Evolutionary conservation across 345 rosid genomes (phyloP).

Genomic region (Rhodamnia argentea): DNA sequence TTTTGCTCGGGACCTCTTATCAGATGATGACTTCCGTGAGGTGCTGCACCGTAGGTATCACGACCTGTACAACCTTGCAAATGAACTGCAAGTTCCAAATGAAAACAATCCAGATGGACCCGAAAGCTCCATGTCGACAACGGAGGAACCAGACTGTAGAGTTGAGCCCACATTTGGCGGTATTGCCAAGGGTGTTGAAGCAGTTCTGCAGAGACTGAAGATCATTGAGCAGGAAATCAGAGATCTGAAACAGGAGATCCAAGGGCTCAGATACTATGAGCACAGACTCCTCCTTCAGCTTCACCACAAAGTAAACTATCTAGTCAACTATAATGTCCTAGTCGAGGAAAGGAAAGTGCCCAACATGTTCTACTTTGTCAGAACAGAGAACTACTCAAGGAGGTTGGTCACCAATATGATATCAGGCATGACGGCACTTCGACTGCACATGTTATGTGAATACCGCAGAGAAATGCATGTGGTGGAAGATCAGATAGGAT

Average conservation of each 20-base stretch:
- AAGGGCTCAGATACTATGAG: constrained; percentile 84
- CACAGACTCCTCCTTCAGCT: constrained; percentile 82
- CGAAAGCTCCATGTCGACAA: constrained; percentile 7
- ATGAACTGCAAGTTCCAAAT: constrained; percentile 71
- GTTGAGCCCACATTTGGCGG: constrained; percentile 82
- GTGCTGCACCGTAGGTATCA: constrained; percentile 78
- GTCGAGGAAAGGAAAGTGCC: constrained; percentile 89
- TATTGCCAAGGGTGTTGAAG: constrained; percentile 87
- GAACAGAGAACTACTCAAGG: constrained; percentile 80
- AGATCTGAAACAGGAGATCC: constrained; percentile 93
- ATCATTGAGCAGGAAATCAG: constrained; percentile 92
- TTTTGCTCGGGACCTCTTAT: constrained; percentile 79
- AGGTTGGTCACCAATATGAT: constrained; percentile 62
- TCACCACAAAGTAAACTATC: constrained; percentile 84
- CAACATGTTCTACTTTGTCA: constrained; percentile 75
- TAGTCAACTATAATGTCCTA: constrained; percentile 76
- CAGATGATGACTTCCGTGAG: constrained; percentile 92
- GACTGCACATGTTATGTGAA: constrained; percentile 89
- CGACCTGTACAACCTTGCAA: constrained; percentile 73
- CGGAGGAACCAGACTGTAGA: constrained; percentile 27
- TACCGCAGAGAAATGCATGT: constrained; percentile 85
- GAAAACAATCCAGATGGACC: constrained; percentile 36
- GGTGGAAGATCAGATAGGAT: constrained; percentile 78
- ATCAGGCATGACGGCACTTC: constrained; percentile 75
- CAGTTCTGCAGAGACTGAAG: constrained; percentile 74